Conservation (phyloP, 192 early-diverging fungal species). For the Umbelopsis sp. region DNA sequence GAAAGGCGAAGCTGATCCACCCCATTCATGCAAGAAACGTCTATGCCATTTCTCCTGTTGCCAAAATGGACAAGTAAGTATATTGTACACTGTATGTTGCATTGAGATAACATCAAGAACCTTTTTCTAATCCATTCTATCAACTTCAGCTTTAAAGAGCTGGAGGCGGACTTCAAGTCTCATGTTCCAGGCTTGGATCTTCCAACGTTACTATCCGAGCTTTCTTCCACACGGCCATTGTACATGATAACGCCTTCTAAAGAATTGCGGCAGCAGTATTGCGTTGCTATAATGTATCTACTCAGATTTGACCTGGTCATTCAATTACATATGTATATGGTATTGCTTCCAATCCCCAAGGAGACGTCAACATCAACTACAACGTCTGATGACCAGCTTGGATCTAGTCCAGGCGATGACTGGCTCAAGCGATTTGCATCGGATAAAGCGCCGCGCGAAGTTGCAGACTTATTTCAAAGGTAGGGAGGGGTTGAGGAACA, state of each 20-base stretch:
- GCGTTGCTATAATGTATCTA: conserved; percentile 83
- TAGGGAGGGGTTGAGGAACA: not conserved
- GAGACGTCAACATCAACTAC: not conserved
- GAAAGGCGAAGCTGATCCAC: conserved; percentile 88
- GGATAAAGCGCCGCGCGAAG: conserved; percentile 53
- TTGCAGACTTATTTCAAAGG: conserved; percentile 59
- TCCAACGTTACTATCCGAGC: conserved; percentile 53
- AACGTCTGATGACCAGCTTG: not conserved
- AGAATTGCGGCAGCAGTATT: conserved; percentile 65
- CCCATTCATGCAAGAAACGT: conserved; percentile 73
- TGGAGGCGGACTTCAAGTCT: conserved; percentile 58
- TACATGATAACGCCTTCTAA: conserved; percentile 59
- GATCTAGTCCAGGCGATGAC: conserved; percentile 29
- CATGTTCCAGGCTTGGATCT: conserved; percentile 62
- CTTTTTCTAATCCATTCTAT: conserved; percentile 13
- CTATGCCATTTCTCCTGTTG: conserved; percentile 76
- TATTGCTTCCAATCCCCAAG: conserved; percentile 39
- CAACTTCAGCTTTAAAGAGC: conserved; percentile 20
- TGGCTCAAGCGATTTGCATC: conserved; percentile 51
- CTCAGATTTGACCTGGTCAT: conserved; percentile 75
- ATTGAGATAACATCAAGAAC: no score
- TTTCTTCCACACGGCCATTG: conserved; percentile 59
- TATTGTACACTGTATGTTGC: not conserved
- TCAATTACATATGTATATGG: conserved; percentile 82
- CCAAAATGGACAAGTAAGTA: conserved; percentile 58